phyloP scores from a whole-genome alignment of 805 yeast genomes.

The Clavispora asparagi region DNA sequence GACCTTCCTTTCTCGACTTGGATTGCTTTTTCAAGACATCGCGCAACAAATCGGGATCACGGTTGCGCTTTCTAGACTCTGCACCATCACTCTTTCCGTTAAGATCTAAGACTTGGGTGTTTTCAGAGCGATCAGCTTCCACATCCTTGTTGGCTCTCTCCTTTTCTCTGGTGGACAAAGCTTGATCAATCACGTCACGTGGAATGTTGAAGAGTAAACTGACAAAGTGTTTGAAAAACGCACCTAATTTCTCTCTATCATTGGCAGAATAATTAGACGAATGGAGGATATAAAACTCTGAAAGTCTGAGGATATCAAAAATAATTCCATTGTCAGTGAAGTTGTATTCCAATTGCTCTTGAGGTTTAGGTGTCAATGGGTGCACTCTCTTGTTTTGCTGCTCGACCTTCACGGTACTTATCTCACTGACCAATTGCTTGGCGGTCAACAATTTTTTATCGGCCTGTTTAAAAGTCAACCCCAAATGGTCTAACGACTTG shows the following conservation, averaged over 20 bases:
- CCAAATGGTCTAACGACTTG: slow-evolving; percentile 91
- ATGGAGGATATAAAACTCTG: slow-evolving; percentile 60
- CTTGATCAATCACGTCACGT: slow-evolving; percentile 42
- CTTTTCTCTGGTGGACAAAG: slow-evolving; percentile 19
- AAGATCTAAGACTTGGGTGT: background rate
- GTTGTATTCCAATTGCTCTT: slow-evolving; percentile 58
- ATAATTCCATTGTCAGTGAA: slow-evolving; percentile 66
- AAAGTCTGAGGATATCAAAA: slow-evolving; percentile 65
- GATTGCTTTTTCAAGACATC: slow-evolving; percentile 57
- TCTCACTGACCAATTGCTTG: slow-evolving; percentile 85
- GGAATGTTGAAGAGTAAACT: slow-evolving; percentile 66
- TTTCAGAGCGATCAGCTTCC: slow-evolving; percentile 2
- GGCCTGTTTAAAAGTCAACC: slow-evolving; percentile 93
- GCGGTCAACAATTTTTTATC: slow-evolving; percentile 90
- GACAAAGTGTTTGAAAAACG: slow-evolving; percentile 65
- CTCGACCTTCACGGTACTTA: slow-evolving; percentile 87
- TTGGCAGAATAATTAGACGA: slow-evolving; percentile 70
- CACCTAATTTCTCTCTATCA: slow-evolving; percentile 74
- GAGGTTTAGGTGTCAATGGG: slow-evolving; percentile 84
- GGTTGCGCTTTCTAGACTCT: slow-evolving; percentile 41
- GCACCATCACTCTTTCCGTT: slow-evolving; percentile 5
- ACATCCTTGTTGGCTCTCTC: slow-evolving; percentile 14
- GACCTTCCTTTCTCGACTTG: slow-evolving; percentile 31
- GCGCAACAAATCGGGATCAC: slow-evolving; percentile 51
- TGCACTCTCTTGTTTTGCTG: slow-evolving; percentile 82